Conservation (phyloP, 78 protist species). For the Planoprotostelium fungivorum region DNA sequence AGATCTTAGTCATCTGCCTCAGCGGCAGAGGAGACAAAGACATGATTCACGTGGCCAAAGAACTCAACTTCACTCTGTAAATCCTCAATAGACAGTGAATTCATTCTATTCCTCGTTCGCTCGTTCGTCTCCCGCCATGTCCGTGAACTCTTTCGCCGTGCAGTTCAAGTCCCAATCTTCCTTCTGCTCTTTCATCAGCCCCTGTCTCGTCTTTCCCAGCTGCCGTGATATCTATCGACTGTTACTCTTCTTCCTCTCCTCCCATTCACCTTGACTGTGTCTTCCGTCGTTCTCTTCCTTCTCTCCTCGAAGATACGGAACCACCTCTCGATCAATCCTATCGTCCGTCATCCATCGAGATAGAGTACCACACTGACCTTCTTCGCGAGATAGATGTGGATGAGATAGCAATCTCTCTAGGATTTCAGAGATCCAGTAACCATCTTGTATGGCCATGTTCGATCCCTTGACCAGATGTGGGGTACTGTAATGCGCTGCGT, state of each 20-base stretch:
- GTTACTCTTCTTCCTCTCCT: too few relatives aligned
- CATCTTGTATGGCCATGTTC: not conserved
- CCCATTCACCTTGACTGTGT: not conserved
- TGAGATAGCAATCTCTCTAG: not conserved
- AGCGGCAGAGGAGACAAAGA: constrained; percentile 86
- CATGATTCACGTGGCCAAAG: constrained; percentile 15
- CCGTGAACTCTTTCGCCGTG: not conserved
- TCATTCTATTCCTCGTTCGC: not conserved
- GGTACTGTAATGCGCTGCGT: not conserved
- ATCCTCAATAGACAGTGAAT: not conserved
- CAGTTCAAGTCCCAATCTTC: not conserved
- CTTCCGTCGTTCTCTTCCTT: not conserved
- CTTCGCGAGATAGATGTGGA: not conserved
- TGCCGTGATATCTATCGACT: not conserved
- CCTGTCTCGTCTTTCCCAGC: not conserved
- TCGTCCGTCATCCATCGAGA: too few relatives aligned
- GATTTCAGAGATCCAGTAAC: not conserved
- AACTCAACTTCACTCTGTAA: not conserved
- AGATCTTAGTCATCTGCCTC: constrained; percentile 59
- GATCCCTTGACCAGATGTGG: not conserved
- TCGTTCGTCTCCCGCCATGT: not conserved
- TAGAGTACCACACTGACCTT: not conserved
- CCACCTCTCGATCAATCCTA: not conserved
- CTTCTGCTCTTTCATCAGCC: not conserved
- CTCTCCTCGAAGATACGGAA: not conserved